Conservation (phyloP, 805 yeast genomes). For the Starmerella bacillaris region DNA sequence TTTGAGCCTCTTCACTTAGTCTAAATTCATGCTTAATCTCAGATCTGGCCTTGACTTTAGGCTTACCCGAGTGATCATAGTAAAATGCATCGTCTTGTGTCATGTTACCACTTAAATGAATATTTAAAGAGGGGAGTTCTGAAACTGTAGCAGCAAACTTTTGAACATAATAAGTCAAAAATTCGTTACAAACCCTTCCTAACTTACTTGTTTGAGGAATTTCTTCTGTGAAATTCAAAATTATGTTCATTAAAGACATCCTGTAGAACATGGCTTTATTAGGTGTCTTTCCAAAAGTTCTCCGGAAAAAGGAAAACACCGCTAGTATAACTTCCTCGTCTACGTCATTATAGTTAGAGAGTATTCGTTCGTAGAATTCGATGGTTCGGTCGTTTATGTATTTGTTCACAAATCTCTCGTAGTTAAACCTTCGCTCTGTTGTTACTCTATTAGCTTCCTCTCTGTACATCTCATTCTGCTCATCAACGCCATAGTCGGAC, state of each 20-base stretch:
- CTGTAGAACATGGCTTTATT: constrained; percentile 42
- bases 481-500: constrained; percentile 8
- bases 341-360: constrained; percentile 46
- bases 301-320: constrained; percentile 52
- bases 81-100: constrained; percentile 27
- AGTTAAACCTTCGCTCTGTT: constrained; percentile 33
- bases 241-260: constrained; percentile 49
- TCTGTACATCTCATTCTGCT: constrained; percentile 18
- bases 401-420: constrained; percentile 26
- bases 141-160: constrained; percentile 33
- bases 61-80: constrained; percentile 47
- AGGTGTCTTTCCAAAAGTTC: constrained; percentile 47
- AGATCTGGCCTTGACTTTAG: constrained; percentile 15
- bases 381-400: constrained; percentile 45
- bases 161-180: constrained; percentile 48
- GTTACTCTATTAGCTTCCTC: constrained; percentile 22
- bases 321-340: constrained; percentile 40
- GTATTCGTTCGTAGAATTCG: constrained; percentile 43
- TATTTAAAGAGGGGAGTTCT: constrained; percentile 35
- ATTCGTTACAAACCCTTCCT: constrained; percentile 44
- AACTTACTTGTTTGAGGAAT: constrained; percentile 31
- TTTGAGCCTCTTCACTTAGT: constrained; percentile 16
- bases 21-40: constrained; percentile 14
- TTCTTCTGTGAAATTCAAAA: constrained; percentile 25
- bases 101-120: constrained; percentile 53